Evolutionary conservation across 352 stramenopile species (phyloP).

Genomic region (Pythium monospermum): DNA sequence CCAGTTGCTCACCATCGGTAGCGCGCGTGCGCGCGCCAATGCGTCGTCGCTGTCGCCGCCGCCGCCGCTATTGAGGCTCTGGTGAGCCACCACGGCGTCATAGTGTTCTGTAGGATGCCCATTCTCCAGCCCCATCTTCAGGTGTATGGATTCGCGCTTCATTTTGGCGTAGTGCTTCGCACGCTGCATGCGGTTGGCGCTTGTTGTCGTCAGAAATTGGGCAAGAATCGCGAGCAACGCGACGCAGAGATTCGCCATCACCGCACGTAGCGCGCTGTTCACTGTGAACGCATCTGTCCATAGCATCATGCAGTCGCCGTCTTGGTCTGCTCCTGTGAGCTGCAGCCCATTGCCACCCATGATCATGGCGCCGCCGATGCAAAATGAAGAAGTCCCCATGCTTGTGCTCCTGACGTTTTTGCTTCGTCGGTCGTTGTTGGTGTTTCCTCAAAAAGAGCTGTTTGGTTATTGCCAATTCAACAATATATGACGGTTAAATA

Average conservation of each 20-base stretch:
- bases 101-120: conserved; percentile 56
- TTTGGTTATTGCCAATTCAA: conserved; percentile 28
- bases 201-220: conserved; percentile 49
- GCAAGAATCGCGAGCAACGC: conserved; percentile 51
- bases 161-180: conserved; percentile 36
- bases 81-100: background rate
- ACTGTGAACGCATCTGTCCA: conserved; percentile 53
- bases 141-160: too few species aligned
- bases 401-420: background rate
- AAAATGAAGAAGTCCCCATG: conserved; percentile 30
- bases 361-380: conserved; percentile 49
- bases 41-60: conserved; percentile 41
- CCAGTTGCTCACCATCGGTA: conserved; percentile 20
- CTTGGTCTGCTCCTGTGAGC: conserved; percentile 33
- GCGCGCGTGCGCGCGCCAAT: conserved; percentile 29
- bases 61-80: conserved; percentile 2
- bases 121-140: too few species aligned
- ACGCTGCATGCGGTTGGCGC: conserved; percentile 38
- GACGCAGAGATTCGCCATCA: conserved; percentile 37
- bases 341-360: conserved; percentile 62
- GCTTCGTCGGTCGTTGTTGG: background rate
- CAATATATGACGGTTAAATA: conserved; percentile 25
- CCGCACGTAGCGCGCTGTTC: conserved; percentile 37
- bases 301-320: conserved; percentile 62
- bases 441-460: too few species aligned